A percentile compares a stretch with the other conserved stretches of the same genome.
Evolutionary conservation across 208 protist species (phyloP).

Genomic region (Trypanosomatidae sp.): DNA sequence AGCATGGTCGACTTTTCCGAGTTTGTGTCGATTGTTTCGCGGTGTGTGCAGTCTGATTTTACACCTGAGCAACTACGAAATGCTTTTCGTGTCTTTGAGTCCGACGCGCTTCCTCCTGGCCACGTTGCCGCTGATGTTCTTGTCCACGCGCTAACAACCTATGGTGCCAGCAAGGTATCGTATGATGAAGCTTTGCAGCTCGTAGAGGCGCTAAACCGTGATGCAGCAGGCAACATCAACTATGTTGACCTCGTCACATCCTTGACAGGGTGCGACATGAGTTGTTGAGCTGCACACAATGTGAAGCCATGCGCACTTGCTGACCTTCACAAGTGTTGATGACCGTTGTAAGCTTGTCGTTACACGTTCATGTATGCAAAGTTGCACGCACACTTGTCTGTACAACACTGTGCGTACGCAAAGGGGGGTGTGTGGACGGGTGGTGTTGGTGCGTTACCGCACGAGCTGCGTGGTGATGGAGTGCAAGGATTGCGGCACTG

Average conservation of each 20-base stretch:
- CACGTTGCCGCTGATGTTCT: conserved; percentile 78
- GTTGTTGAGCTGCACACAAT: too few species aligned
- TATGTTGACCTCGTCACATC: conserved; percentile 87
- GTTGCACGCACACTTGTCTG: too few species aligned
- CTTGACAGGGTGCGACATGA: too few species aligned
- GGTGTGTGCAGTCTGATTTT: conserved; percentile 74
- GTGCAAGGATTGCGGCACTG: too few species aligned
- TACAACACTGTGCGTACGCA: too few species aligned
- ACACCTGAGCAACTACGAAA: conserved; percentile 73
- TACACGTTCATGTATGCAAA: too few species aligned
- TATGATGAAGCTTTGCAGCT: conserved; percentile 62
- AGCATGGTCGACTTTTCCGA: conserved; percentile 67
- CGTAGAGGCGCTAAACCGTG: conserved; percentile 62
- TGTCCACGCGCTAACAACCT: conserved; percentile 78
- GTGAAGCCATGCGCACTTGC: too few species aligned
- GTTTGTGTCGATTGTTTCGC: conserved; percentile 83
- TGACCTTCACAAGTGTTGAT: too few species aligned
- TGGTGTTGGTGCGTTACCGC: too few species aligned
- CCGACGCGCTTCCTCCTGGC: conserved; percentile 55
- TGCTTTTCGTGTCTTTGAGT: conserved; percentile 89
- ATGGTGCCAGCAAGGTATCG: conserved; percentile 81
- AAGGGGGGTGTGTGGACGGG: too few species aligned
- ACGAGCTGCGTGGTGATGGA: too few species aligned
- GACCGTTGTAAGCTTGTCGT: too few species aligned
- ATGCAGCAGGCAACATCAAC: conserved; percentile 72